Base-by-base conservation (phyloP, 2,329 filamentous ascomycete genomes). In the Aureobasidium sp. region DNA sequence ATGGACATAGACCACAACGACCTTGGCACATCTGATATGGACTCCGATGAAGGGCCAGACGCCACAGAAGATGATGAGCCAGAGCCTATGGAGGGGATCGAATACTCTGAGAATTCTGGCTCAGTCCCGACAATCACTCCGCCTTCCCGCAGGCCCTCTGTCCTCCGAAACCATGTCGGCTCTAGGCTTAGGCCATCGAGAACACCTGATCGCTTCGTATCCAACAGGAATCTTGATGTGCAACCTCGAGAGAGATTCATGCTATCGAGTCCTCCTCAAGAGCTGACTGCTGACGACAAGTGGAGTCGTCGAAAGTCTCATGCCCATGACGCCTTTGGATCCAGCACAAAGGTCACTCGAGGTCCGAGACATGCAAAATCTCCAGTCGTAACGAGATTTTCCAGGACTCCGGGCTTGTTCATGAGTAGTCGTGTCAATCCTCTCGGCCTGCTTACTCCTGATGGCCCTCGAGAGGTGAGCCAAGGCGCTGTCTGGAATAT, bases 401-500 rank as follows among this genome's bases (percentile, higher is more conserved):
- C 51, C n/a, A 58, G 59, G 22, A 34, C 53, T 56, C 42, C 55
- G 6, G 29, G 42, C 31, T 34, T 59, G 56, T 34, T 51, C 47
- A 48, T 57, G 53, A 57, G n/a, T n/a, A 62, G 37, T 31, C 56
- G 48, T 52, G 34, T 64, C 25, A 39, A 63, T 20, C 37, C 41
- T 34, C 25, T 49, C 27, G 58, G 17, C 17, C 37, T 37, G 45
- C n/a, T 39, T 20, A 44, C 53, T 17, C 25, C 15, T 44, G 29
- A 44, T 3, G 20, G 29, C 14, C 25, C 34, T 8, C 62, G 69
- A 56, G 65, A 66, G 70, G 77, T 84, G 64, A 92, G 88, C 71
- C 76, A 80, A 64, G 87, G 88, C 2, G 82, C 86, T 11, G 81
- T 93, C 20, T 96, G 90, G 90, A 84, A 85, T 20, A 85, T 94